A percentile compares a stretch with the other conserved stretches of the same genome.
Evolutionary conservation across 2,329 filamentous ascomycete species (phyloP).

Genomic region (Aspergillus intermedius): DNA sequence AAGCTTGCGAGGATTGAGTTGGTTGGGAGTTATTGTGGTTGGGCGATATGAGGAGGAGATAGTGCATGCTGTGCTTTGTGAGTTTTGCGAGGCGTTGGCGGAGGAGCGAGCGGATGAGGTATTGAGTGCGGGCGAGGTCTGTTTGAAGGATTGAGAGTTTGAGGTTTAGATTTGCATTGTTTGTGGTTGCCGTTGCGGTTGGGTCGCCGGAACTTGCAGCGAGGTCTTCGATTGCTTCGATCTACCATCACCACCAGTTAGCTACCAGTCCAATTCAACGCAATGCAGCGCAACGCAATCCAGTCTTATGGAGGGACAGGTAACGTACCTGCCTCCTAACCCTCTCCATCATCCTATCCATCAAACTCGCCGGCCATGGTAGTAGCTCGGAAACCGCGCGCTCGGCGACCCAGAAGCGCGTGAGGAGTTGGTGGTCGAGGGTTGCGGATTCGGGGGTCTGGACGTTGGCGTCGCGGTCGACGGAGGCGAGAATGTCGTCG

Average conservation of each 20-base stretch:
- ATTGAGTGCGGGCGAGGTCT: conserved; percentile 90
- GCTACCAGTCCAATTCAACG: neutral
- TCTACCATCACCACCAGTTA: conserved; percentile 30
- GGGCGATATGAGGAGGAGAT: conserved; percentile 26
- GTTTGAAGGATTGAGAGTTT: conserved; percentile 92
- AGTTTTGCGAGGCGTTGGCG: conserved; percentile 78
- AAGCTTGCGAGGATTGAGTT: conserved; percentile 6
- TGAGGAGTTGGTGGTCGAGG: conserved; percentile 77
- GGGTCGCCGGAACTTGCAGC: conserved; percentile 40
- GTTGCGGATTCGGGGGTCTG: conserved; percentile 30
- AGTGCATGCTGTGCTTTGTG: conserved; percentile 46
- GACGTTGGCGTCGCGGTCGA: conserved; percentile 52
- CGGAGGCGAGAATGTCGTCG: conserved; percentile 69
- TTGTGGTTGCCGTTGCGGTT: conserved; percentile 62
- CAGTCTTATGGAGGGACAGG: neutral
- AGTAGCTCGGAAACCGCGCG: conserved; percentile 84
- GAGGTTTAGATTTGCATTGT: conserved; percentile 89
- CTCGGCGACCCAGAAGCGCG: conserved; percentile 89
- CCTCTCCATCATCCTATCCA: conserved; percentile 72
- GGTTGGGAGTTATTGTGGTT: conserved; percentile 8
- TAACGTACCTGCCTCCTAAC: conserved; percentile 54
- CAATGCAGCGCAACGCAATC: neutral
- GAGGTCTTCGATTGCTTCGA: conserved; percentile 61
- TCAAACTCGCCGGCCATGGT: conserved; percentile 66
- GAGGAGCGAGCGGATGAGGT: conserved; percentile 74